A percentile compares a stretch with the other conserved stretches of the same genome.
Evolutionary conservation across 1,139 yeast genomes (phyloP).

Genomic region (Saccharomyces hybrid): DNA sequence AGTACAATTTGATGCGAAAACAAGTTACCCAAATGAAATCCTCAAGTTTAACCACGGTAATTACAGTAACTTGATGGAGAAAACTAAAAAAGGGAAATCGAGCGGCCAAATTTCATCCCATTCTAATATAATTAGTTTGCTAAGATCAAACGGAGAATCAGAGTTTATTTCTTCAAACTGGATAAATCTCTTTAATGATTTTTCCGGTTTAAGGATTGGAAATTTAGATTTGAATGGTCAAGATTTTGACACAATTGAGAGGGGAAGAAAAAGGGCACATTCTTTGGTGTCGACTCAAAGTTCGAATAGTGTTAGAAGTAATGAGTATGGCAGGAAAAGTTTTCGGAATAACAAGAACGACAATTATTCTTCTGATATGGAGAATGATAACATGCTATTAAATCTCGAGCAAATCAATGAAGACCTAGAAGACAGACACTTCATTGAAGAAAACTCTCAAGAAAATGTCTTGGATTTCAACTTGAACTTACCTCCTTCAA

Average conservation of each 20-base stretch:
- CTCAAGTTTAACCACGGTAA: constrained; percentile 19
- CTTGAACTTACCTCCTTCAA: constrained; percentile 28
- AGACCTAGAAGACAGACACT: constrained; percentile 17
- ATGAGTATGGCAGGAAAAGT: constrained; percentile 25
- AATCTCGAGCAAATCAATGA: constrained; percentile 27
- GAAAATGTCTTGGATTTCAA: constrained; percentile 20
- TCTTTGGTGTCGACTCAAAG: constrained; percentile 15
- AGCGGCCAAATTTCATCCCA: background rate
- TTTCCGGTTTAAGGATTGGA: background rate
- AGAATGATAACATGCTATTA: constrained; percentile 15
- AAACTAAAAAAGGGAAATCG: constrained; percentile 7
- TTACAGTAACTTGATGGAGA: constrained; percentile 20
- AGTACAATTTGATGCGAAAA: constrained; percentile 17
- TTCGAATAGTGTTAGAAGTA: constrained; percentile 23
- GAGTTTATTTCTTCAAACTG: background rate
- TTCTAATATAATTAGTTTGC: background rate
- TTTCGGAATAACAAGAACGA: constrained; percentile 6
- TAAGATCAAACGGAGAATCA: background rate
- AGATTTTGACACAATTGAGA: constrained; percentile 14
- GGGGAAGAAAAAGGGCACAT: constrained; percentile 16
- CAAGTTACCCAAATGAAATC: constrained; percentile 23
- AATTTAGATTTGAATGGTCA: background rate
- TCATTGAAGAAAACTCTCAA: constrained; percentile 6
- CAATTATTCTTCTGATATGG: constrained; percentile 6
- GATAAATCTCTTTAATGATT: constrained; percentile 4